Conservation (phyloP, 257 asterid genomes). For the Petunia axillaris region DNA sequence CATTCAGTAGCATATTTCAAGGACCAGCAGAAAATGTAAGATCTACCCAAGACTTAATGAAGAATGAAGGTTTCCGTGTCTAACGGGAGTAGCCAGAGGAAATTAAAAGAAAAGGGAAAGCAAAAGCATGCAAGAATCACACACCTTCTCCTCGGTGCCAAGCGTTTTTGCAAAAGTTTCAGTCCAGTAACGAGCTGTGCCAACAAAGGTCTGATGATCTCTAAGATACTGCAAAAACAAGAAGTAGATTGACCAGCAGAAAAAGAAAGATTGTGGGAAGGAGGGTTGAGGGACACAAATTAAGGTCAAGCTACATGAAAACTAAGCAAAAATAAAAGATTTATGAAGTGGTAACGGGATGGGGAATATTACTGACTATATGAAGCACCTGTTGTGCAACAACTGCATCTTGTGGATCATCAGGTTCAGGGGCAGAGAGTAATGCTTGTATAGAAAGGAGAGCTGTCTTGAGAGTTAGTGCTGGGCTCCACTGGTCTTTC, state of each 20-base stretch:
- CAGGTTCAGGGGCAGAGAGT: conserved; percentile 94
- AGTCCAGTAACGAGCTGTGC: conserved; percentile 99
- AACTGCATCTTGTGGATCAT: conserved; percentile 97
- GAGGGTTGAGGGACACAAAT: neutral
- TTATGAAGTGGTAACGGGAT: neutral
- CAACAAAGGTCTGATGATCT: conserved; percentile 69
- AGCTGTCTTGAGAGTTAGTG: conserved; percentile 91
- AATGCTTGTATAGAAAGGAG: conserved; percentile 94
- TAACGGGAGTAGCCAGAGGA: neutral
- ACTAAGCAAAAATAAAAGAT: neutral
- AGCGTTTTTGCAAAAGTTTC: conserved; percentile 88
- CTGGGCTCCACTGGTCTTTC: conserved; percentile 99
- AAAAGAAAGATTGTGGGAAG: neutral
- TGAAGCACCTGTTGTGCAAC: conserved; percentile 83
- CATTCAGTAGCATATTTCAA: neutral
- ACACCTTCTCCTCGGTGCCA: conserved; percentile 87
- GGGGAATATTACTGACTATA: neutral
- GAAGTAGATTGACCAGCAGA: conserved; percentile 23
- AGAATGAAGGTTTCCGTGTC: neutral
- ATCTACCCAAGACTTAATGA: neutral
- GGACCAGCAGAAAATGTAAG: neutral
- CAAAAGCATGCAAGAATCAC: conserved; percentile 16
- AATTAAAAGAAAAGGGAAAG: neutral
- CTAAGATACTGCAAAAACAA: conserved; percentile 56
- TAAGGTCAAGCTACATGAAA: neutral